These are phyloP conservation scores for Aspergillus alliaceus DNA, from an alignment of 2,329 filamentous ascomycete species.

Conservation along the genomic window DNA sequence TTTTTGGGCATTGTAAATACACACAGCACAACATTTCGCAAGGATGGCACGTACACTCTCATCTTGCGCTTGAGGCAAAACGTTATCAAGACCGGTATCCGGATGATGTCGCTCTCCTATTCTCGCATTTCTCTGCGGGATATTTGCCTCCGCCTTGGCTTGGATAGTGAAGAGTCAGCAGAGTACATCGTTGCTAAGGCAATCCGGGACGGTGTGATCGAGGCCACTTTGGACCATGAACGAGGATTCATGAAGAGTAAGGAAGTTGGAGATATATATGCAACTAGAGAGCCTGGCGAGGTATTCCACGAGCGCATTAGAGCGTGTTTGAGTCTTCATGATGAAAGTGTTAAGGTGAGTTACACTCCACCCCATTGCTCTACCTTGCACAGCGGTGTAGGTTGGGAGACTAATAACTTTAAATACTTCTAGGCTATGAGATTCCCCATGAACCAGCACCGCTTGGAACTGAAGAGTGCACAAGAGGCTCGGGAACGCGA, in stretches of 20 bases:
- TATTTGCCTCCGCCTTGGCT: conserved; percentile 90
- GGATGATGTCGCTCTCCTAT: conserved; percentile 98
- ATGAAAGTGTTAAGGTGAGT: conserved; percentile 94
- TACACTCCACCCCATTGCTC: background rate
- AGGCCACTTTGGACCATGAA: conserved; percentile 91
- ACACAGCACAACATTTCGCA: conserved; percentile 81
- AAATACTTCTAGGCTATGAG: conserved; percentile 74
- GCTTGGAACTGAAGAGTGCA: conserved; percentile 94
- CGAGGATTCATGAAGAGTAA: conserved; percentile 98
- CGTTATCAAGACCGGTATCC: conserved; percentile 98
- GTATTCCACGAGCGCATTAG: conserved; percentile 96
- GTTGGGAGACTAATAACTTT: conserved; percentile 25
- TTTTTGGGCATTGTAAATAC: conserved; percentile 85
- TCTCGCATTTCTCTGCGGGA: conserved; percentile 95
- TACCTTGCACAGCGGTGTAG: background rate
- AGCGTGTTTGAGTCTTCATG: conserved; percentile 86
- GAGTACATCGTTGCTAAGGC: conserved; percentile 99
- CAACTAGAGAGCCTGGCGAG: conserved; percentile 91
- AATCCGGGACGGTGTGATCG: conserved; percentile 94
- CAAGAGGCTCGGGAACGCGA: conserved; percentile 97
- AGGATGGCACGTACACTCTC: conserved; percentile 91
- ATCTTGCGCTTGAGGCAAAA: conserved; percentile 95
- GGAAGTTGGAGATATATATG: conserved; percentile 92
- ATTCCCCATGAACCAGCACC: conserved; percentile 99
- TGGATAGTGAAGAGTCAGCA: conserved; percentile 94